Evolutionary conservation across 1,284 basidiomycete species (phyloP).

Genomic region (Pyrrhoderma lamaoense): DNA sequence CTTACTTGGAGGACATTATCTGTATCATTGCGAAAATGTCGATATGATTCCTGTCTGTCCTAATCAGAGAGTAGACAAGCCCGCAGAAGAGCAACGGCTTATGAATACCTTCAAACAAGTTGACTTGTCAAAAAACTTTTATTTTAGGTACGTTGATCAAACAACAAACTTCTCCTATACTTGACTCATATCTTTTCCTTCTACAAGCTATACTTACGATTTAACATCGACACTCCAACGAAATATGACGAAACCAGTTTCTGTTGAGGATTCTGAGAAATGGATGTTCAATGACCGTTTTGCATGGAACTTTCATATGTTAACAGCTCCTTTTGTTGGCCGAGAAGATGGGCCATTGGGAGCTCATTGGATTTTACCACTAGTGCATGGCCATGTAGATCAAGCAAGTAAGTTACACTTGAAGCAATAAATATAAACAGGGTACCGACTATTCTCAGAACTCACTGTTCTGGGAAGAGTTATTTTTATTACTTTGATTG

Average conservation of each 20-base stretch:
- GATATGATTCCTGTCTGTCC: constrained; percentile 72
- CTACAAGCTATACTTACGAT: constrained; percentile 83
- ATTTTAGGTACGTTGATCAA: constrained; percentile 96
- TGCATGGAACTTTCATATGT: constrained; percentile 93
- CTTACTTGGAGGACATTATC: constrained; percentile 91
- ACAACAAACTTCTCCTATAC: constrained; percentile 8
- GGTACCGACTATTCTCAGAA: constrained; percentile 42
- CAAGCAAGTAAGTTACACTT: constrained; percentile 77
- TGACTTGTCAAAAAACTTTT: constrained; percentile 98
- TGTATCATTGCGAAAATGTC: constrained; percentile 95
- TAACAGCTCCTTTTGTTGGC: constrained; percentile 57
- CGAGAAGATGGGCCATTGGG: constrained; percentile 38
- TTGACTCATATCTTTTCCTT: neutral
- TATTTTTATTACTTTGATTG: constrained; percentile 91
- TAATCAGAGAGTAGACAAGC: constrained; percentile 74
- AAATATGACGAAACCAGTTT: constrained; percentile 65
- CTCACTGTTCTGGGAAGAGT: constrained; percentile 86
- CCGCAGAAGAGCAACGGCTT: constrained; percentile 77
- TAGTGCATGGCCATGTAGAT: constrained; percentile 95
- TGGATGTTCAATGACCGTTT: constrained; percentile 84
- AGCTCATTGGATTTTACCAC: constrained; percentile 83
- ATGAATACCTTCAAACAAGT: constrained; percentile 96
- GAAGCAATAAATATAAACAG: neutral
- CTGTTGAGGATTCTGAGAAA: constrained; percentile 29
- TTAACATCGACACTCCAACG: constrained; percentile 91